Evolutionary conservation across 2,329 filamentous ascomycete genomes (phyloP), one percentile per base, ranked within the genome.

Genomic region (Scedosporium minutisporum): DNA sequence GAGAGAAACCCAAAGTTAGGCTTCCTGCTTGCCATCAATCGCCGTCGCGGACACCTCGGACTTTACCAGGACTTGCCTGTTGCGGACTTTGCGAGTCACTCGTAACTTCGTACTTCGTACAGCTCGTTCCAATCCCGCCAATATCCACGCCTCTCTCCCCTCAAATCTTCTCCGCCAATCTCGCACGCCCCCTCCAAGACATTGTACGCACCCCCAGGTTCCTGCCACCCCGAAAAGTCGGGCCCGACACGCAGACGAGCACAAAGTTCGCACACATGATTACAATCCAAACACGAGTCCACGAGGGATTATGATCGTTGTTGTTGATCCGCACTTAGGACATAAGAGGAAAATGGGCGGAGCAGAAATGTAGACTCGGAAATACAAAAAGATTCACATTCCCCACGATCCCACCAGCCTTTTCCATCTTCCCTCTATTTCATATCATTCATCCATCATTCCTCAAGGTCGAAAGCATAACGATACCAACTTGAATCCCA

Each of bases 221-320:
- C 51, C 51, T 55, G 51, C 51, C 51, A 55, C 51, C 51, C 51
- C 51, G 51, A 55, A 55, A 55, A 55, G 51, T 55, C 51, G 51
- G 51, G 51, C 18, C 51, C 51, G 51, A 23, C 18, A 23, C 18
- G 33, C 38, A 42, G 57, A 42, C 18, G 57, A 59, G 33, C 57
- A 44, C 29, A 59, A 59, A 59, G 57, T 42, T 58, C 55, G 29
- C 38, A 59, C 57, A 59, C 57, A 59, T 59, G 57, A 59, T 59
- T 59, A 42, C 38, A 59, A 59, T 59, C 21, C 57, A 38, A 44
- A 59, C 29, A 58, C 57, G 33, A 59, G 57, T 59, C 57, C 57
- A 59, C 57, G 57, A 59, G 57, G 57, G 33, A 59, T 59, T 59
- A 42, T 59, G 16, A 42, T n/a, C 53, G 14, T 41, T n/a, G 16